Base-by-base conservation (phyloP, 139 green algal species). In the Bryopsis sp. region DNA sequence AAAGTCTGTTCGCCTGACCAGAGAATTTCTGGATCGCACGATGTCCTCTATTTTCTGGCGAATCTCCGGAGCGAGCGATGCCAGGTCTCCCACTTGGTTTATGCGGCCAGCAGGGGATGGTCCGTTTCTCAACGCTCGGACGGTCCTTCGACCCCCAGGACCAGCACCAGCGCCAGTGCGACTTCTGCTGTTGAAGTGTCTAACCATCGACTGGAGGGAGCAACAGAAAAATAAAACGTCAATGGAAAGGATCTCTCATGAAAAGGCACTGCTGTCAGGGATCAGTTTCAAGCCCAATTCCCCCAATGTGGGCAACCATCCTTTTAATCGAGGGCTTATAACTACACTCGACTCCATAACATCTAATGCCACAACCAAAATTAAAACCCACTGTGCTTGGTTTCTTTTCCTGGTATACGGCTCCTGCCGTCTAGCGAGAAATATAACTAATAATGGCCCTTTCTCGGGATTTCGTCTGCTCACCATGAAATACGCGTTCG, bases 401-500 rank as follows among this genome's bases (percentile, higher is more conserved):
- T n/a, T n/a, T n/a, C n/a, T n/a, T n/a, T n/a, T n/a, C n/a, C n/a
- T n/a, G n/a, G n/a, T n/a, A n/a, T n/a, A n/a, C n/a, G n/a, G n/a
- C n/a, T n/a, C n/a, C n/a, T n/a, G n/a, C n/a, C n/a, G 24, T 24
- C 47, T 24, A 24, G 47, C 47, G 47, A 24, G 24, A 26, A 57
- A 57, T 57, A 57, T 57, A 57, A 57, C 24, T 22, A 26, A 24
- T 24, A 24, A 26, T 26, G n/a, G n/a, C n/a, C 37, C 7, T 64
- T 28, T 28, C 8, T 64, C 31, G 7, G n/a, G n/a, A n/a, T n/a
- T n/a, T n/a, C n/a, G n/a, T 48, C 26, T 31, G 71, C 74, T 67
- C 47, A 82, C 77, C 64, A 79, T 79, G 48, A 82, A 72, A 62
- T 74, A 82, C 31, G 73, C 77, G 66, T 79, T 79, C 62, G 68